Evolutionary conservation across 192 early-diverging fungal species (phyloP).

Genomic region (Coemansia sp.): DNA sequence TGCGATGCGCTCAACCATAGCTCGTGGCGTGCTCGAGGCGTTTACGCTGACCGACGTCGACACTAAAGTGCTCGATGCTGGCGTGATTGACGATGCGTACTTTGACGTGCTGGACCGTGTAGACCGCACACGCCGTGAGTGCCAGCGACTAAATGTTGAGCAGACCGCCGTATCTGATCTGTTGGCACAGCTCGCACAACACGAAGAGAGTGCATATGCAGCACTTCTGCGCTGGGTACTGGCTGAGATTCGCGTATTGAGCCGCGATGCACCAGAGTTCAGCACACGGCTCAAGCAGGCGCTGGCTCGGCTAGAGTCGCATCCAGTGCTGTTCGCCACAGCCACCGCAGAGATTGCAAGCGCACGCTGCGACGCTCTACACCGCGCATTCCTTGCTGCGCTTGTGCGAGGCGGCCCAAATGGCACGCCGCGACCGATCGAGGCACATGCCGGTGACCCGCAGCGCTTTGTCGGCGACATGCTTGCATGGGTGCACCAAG

Average conservation of each 20-base stretch:
- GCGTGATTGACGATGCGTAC: conserved; percentile 3
- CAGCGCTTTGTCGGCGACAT: conserved; percentile 92
- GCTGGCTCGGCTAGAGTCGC: conserved; percentile 20
- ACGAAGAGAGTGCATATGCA: conserved; percentile 25
- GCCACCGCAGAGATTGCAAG: conserved; percentile 16
- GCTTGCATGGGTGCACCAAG: conserved; percentile 96
- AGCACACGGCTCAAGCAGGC: conserved; percentile 23
- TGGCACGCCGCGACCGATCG: conserved; percentile 73
- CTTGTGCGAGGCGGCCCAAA: conserved; percentile 24
- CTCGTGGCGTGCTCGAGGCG: conserved; percentile 12
- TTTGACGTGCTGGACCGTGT: conserved; percentile 25
- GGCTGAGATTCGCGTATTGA: conserved; percentile 17
- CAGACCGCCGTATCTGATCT: conserved; percentile 13
- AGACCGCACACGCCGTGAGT: conserved; percentile 13
- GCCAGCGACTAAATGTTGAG: conserved; percentile 22
- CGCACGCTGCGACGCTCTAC: conserved; percentile 28
- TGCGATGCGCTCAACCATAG: conserved; percentile 5
- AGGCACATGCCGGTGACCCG: conserved; percentile 89
- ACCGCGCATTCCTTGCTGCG: conserved; percentile 24
- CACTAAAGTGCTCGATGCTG: not conserved
- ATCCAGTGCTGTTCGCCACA: conserved; percentile 23
- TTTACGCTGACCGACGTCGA: conserved; percentile 17
- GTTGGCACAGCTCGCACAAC: conserved; percentile 15
- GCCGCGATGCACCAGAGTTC: conserved; percentile 23
- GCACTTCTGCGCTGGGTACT: conserved; percentile 39